phyloP scores from a whole-genome alignment of 495 filamentous ascomycete species.

The Aspergillus asperescens region DNA sequence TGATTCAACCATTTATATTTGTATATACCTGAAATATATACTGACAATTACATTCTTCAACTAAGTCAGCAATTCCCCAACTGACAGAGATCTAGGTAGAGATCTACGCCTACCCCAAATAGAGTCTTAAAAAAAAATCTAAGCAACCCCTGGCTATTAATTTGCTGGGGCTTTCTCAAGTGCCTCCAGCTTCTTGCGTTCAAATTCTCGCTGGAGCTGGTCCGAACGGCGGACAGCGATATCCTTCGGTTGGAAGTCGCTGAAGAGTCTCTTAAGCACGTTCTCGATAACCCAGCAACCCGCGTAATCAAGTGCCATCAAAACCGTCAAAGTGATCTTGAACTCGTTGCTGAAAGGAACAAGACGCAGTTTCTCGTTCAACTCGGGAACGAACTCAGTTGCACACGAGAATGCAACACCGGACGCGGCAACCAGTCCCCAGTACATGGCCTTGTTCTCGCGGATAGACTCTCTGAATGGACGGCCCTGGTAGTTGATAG shows the following conservation, averaged over 20 bases:
- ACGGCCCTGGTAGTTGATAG: slow-evolving; percentile 98
- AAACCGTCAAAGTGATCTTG: slow-evolving; percentile 73
- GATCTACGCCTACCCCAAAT: slow-evolving; percentile 21
- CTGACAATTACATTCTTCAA: not conserved
- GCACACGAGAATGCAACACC: slow-evolving; percentile 92
- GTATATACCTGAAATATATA: slow-evolving; percentile 3
- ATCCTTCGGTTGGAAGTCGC: slow-evolving; percentile 89
- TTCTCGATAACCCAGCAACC: slow-evolving; percentile 89
- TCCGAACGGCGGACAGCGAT: slow-evolving; percentile 83
- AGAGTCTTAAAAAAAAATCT: slow-evolving; percentile 17
- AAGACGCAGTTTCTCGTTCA: slow-evolving; percentile 88
- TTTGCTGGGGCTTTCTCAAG: slow-evolving; percentile 40
- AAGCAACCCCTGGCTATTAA: slow-evolving; percentile 41
- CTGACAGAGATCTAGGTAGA: slow-evolving; percentile 7
- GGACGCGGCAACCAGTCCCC: slow-evolving; percentile 82
- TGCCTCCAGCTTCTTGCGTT: slow-evolving; percentile 59
- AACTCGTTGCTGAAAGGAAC: slow-evolving; percentile 91
- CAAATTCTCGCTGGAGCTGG: slow-evolving; percentile 73
- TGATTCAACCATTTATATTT: not conserved
- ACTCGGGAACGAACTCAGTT: slow-evolving; percentile 90
- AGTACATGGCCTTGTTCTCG: slow-evolving; percentile 98
- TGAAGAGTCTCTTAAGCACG: slow-evolving; percentile 78
- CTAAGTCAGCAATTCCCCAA: slow-evolving; percentile 4
- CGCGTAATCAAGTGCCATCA: slow-evolving; percentile 86
- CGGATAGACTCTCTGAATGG: slow-evolving; percentile 94